Evolutionary conservation across 116 monocot species (phyloP), one percentile per base, ranked within the genome.

Genomic region (Iris pallida): DNA sequence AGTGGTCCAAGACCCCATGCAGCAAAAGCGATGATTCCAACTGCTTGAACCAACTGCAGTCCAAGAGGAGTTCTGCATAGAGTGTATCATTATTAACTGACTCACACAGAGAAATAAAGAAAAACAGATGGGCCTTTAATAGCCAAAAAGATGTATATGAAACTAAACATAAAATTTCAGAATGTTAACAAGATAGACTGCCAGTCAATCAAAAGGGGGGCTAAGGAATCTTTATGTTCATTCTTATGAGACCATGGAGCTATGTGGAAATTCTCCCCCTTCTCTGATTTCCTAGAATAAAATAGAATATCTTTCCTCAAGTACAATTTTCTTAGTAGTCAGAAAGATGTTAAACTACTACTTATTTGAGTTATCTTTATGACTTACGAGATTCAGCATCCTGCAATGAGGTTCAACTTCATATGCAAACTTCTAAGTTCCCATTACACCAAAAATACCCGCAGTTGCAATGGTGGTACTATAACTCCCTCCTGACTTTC

Each of bases 11-110:
- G 77, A 20, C 88, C 91, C 91, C 88, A 95, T 57, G 82, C 48
- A 71, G 95, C 78, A 91, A 95, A 91, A 66, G 73, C 80, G 77
- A 91, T 73, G 5, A 88, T 47, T 16, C 95, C 95, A 61, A 86
- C 47, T 78, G 95, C 88, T 70, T 86, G 75, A 45, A 76, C 64
- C 45, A 86, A 79, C 54, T 84, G 82, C 16, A 76, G 59, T 42
- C 72, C 18, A 20, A 75, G 52, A 62, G 91, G 73, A 64, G 66
- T 86, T 63, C 66, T 56, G 42, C 54, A 40, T 6, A 88, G 55
- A 8, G 68, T 30, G 44, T 76, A 64, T 52, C 30, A 30, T 30
- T 30, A 30, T 30, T 30, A 30, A 30, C 3, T 1, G 30, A 30
- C 30, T 1, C 30, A 30, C 30, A 30, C 30, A 30, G 30, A 30